These are phyloP conservation scores for Globisporangium spinosum DNA, from an alignment of 352 stramenopile species.

Conservation along the genomic window DNA sequence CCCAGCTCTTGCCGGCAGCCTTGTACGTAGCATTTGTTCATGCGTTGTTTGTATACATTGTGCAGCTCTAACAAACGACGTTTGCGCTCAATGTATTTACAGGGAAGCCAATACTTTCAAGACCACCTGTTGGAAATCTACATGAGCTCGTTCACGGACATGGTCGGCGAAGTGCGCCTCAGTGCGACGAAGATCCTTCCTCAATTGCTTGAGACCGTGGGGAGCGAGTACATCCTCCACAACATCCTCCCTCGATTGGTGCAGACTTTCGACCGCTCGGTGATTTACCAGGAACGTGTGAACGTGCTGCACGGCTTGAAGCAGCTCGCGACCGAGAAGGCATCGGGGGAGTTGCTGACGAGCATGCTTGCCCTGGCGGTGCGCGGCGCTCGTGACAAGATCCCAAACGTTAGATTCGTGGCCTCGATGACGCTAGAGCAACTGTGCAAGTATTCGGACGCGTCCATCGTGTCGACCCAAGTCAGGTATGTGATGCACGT, in stretches of 20 bases:
- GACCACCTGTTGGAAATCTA: conserved; percentile 88
- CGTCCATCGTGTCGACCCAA: conserved; percentile 61
- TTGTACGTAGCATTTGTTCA: conserved; percentile 42
- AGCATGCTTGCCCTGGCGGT: conserved; percentile 69
- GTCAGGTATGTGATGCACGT: conserved; percentile 45
- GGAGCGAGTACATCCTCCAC: conserved; percentile 81
- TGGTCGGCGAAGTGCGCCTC: conserved; percentile 93
- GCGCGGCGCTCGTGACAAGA: conserved; percentile 76
- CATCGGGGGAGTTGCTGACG: conserved; percentile 58
- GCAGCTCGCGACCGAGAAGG: conserved; percentile 73
- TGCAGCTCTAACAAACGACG: not conserved
- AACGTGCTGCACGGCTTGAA: conserved; percentile 78
- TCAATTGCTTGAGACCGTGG: conserved; percentile 69
- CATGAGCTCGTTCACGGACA: conserved; percentile 90
- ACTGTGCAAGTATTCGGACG: conserved; percentile 77
- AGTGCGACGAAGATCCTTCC: conserved; percentile 87
- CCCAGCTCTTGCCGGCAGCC: conserved; percentile 86
- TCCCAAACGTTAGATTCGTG: conserved; percentile 87
- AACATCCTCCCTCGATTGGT: conserved; percentile 74
- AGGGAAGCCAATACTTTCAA: conserved; percentile 78
- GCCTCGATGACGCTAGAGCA: conserved; percentile 82
- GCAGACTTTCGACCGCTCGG: conserved; percentile 83
- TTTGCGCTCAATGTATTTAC: conserved; percentile 1
- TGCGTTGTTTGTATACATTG: not conserved
- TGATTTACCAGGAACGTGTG: conserved; percentile 85